Evolutionary conservation across 805 yeast species (phyloP), one percentile per base, ranked within the genome.

Genomic region (Metschnikowia continentalis): DNA sequence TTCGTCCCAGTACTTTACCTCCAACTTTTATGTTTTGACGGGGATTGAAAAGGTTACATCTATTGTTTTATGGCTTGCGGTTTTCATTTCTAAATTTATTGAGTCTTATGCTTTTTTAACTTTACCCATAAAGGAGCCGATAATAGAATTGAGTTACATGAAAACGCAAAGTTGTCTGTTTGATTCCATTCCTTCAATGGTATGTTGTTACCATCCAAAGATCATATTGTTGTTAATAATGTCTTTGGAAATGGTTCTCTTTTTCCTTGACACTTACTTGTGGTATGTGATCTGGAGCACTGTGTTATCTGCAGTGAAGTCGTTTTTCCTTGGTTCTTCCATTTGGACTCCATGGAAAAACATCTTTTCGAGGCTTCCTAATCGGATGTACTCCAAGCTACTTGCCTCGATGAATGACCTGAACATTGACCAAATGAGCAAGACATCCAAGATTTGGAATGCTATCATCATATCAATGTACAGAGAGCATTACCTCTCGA

Each of bases 91-190:
- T 2, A 88, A 88, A 61, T 84, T 81, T 57, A 57, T 79, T 45
- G 99, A 94, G 77, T 94, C 99, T 41, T 95, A 94, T 73, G 88
- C 77, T 81, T 94, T 91, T 75, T 79, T 94, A 81, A 83, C 87
- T 55, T 76, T 90, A 65, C 88, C 97, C 6, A 68, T 94, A 55
- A 85, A 94, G 51, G 94, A 85, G 56, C 90, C 95, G 0, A 73
- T 88, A 3, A 70, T 91, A 49, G 92, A 86, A 54, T 70, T 88
- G 44, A 77, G 82, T 30, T 68, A 76, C 2, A 76, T 88, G 74
- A 72, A 70, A 41, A 66, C 82, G 56, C 68, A 72, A 10, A 88
- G 95, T 62, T 66, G 73, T 10, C 90, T 90, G 2, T 94, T 86
- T 53, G 61, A 58, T 2, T 70, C 79, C 57, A 51, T 86, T 32